Evolutionary conservation across 805 yeast genomes (phyloP), one percentile per base, ranked within the genome.

Genomic region (Saccharomycopsis fodiens): DNA sequence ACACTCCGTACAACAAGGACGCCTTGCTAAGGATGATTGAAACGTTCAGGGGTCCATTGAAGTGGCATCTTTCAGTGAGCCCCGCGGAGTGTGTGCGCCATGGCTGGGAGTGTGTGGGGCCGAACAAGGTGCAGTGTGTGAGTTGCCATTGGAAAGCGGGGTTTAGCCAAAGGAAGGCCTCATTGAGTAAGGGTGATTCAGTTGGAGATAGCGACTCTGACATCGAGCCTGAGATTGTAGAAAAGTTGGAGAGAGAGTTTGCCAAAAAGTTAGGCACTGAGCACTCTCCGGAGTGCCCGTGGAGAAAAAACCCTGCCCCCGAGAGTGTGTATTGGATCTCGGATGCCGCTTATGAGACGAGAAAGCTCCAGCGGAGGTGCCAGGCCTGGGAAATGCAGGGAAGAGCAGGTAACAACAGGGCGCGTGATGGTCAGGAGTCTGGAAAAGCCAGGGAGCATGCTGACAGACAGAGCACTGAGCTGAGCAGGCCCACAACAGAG

Each of bases 21-120:
- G 8, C 10, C 12, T 6, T 32, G 5, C 6, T 32, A 10, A 17
- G 15, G 15, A 15, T 32, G 36, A 32, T 32, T 10, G 7, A 5
- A 7, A 32, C 19, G 6, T 32, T 10, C 12, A 19, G 7, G 6
- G 20, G 29, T 6, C 19, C 15, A 10, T 32, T 32, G 36, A 15
- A 32, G 36, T 32, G 17, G 17, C 6, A 19, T 32, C 36, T n/a
- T 17, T 7, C 15, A 5, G 19, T 44, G 19, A 44, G 37, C 23
- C 46, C 46, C 5, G 29, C 38, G 38, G 13, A 19, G 8, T 44
- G 46, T 19, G 23, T 35, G 3, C 32, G 37, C 6, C 19, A 44
- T 21, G 46, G 46, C 15, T 44, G 41, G 39, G 29, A 27, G 17
- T 44, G 46, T 30, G 10, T 29, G 8, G 22, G 29, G n/a, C 6